phyloP scores from a whole-genome alignment of 2,329 filamentous ascomycete genomes.

The Pochonia chlamydosporia region DNA sequence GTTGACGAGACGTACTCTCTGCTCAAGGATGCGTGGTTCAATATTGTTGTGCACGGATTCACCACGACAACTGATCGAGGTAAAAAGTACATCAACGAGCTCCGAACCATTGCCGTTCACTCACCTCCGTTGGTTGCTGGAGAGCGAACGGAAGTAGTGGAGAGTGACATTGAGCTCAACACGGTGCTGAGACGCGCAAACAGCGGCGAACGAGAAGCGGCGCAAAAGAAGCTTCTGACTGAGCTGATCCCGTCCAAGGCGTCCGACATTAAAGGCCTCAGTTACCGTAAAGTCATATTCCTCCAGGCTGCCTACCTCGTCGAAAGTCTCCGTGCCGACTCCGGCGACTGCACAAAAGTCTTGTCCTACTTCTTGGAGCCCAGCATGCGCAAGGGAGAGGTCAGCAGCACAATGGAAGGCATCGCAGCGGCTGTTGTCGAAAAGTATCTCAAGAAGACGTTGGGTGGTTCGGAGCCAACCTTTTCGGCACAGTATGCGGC shows the following conservation, averaged over 20 bases:
- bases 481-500: conserved; percentile 94
- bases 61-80: conserved; percentile 67
- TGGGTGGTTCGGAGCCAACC: conserved; percentile 63
- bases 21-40: conserved; percentile 94
- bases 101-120: conserved; percentile 79
- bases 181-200: conserved; percentile 85
- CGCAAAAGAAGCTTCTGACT: conserved; percentile 74
- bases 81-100: conserved; percentile 66
- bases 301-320: conserved; percentile 85
- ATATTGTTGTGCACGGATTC: conserved; percentile 92
- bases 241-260: conserved; percentile 71
- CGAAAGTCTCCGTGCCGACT: conserved; percentile 78
- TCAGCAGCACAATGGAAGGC: conserved; percentile 59
- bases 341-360: conserved; percentile 85
- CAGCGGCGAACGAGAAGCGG: conserved; percentile 67
- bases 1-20: conserved; percentile 68
- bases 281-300: conserved; percentile 88
- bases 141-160: conserved; percentile 80
- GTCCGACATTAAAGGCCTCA: conserved; percentile 72
- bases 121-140: conserved; percentile 84
- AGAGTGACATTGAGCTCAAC: conserved; percentile 96
- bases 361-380: conserved; percentile 94
- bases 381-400: conserved; percentile 62
- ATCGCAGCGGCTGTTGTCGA: conserved; percentile 65
- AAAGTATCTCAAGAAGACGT: conserved; percentile 70